Evolutionary conservation across 2,329 filamentous ascomycete species (phyloP), one percentile per base, ranked within the genome.

Genomic region (Fusarium metavorans): DNA sequence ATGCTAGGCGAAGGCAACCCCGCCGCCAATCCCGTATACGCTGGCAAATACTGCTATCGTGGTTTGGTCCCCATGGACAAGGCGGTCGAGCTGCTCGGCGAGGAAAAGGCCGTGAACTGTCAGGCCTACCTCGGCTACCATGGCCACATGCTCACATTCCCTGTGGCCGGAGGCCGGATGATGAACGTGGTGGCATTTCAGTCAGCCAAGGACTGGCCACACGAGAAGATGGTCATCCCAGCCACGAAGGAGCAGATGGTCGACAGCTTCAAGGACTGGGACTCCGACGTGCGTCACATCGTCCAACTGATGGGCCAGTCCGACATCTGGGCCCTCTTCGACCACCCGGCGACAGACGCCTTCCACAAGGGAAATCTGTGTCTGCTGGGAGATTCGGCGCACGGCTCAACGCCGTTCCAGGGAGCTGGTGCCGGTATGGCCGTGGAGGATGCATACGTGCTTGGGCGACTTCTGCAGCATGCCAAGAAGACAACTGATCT

Each of bases 361-460:
- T 70, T 67, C 45, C 23, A 67, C 39, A 62, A 67, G 14, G 64
- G 70, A 20, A 50, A 23, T 6, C 16, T 70, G 3, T 67, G 67
- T 14, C 14, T 72, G n/a, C n/a, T 66, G 20, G 70, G 70, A 27
- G 70, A 72, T 25, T 59, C 70, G 18, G 67, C 70, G 5, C 70
- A 72, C 35, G 70, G 58, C 25, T 58, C 67, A 5, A 70, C 67
- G 9, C 70, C 70, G 1, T 58, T 58, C 30, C 67, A 69, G 11
- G 64, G 67, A n/a, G 56, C 64, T 16, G 67, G 67, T 5, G 70
- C 70, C 3, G 64, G 70, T 6, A 65, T 70, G 60, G 59, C 59
- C 5, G 57, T 72, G 43, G 67, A 70, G 41, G 70, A 70, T 89
- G 88, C 70, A 85, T 88, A 30, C n/a, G 67, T 64, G 32, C 52